Conservation (phyloP, 306 rosid species). For the Inga oerstediana region DNA sequence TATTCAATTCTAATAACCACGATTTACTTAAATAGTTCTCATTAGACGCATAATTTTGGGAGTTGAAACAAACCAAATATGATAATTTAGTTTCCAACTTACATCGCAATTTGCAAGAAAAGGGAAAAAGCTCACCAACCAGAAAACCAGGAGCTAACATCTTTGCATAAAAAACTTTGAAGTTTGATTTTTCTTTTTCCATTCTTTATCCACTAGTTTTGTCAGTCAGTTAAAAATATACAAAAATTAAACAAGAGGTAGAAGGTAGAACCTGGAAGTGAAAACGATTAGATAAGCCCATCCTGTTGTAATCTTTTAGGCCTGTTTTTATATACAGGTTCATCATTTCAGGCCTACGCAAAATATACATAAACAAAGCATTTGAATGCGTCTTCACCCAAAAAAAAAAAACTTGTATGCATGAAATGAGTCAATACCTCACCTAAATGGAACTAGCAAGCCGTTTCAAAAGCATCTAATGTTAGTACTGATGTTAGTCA, state of each 20-base stretch:
- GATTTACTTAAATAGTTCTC: neutral
- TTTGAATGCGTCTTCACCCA: neutral
- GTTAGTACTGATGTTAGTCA: conserved; percentile 39
- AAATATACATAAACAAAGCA: conserved; percentile 21
- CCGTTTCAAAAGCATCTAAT: conserved; percentile 45
- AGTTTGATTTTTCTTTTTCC: conserved; percentile 6
- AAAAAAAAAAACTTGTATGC: neutral
- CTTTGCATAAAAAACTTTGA: neutral
- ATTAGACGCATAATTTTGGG: neutral
- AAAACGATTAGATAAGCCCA: conserved; percentile 34
- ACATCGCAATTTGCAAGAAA: neutral
- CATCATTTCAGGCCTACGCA: conserved; percentile 37
- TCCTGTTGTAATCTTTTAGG: conserved; percentile 17
- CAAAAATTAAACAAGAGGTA: conserved; percentile 3
- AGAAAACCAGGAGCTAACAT: neutral
- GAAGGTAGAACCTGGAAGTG: conserved; percentile 24
- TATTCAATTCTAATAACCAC: neutral
- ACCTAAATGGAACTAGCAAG: conserved; percentile 46
- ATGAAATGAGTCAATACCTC: conserved; percentile 27
- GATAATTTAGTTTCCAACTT: neutral
- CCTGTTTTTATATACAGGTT: conserved; percentile 52
- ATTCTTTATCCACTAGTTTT: conserved; percentile 16
- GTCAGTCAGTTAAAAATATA: conserved; percentile 30
- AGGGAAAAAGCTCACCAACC: neutral
- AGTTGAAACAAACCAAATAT: neutral